Base-by-base conservation (phyloP, 2,329 filamentous ascomycete genomes). In the Thielaviopsis musarum region DNA sequence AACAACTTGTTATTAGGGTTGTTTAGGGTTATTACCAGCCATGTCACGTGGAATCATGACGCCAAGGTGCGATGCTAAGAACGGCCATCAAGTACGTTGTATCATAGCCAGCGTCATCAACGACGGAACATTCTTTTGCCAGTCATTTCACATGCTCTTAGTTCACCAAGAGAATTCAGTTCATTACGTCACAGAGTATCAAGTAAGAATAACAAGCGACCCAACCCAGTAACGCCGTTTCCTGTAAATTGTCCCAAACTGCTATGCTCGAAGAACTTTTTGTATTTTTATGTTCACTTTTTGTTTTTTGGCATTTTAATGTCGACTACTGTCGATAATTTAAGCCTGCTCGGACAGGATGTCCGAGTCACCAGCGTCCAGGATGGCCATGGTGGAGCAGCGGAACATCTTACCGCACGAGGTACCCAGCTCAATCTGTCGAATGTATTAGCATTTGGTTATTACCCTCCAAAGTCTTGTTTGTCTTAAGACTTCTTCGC, bases 401-500 rank as follows among this genome's bases (percentile, higher is more conserved):
- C 90, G 84, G 87, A 95, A 98, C 73, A 98, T 87, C 82, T 97
- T 97, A 81, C 93, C 93, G 79, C 91, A 96, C 68, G 90, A 91
- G 72, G 91, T 97, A 71, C 93, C 93, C 67, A 98, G 83, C 80
- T 97, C 93, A 73, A 97, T 96, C 91, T 97, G 74, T 74, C 71
- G 15, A 22, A 62, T 61, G 64, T 64, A 63, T 68, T 77, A 85
- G 82, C 81, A 71, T 68, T 68, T 74, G 70, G 76, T 61, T 53
- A 58, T 54, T 62, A 84, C 88, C 89, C 89, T 94, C 89, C 88
- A 87, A 93, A 93, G 88, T 83, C 84, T 77, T 65, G 59, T 58
- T 68, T 68, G 57, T 60, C 52, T 69, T 65, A 71, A 79, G 84
- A 87, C 89, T 90, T 91, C 84, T 91, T 95, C 89, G 84, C 87